phyloP scores from a whole-genome alignment of 148 eudicot species.

The Diospyros lotus region DNA sequence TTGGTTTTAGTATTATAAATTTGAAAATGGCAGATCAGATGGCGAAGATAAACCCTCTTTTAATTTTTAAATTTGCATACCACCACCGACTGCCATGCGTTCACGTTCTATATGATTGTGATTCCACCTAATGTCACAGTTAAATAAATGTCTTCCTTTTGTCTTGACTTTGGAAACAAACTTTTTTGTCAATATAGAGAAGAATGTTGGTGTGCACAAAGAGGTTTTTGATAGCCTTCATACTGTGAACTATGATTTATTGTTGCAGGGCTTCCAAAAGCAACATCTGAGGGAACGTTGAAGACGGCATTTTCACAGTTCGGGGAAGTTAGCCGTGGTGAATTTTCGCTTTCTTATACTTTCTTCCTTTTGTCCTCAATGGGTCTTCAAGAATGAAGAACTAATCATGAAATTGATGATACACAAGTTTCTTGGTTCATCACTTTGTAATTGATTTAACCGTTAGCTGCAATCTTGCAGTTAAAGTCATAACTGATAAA shows the following conservation, averaged over 20 bases:
- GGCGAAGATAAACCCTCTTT: too few species aligned
- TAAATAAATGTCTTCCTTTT: too few species aligned
- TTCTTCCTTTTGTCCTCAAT: neutral
- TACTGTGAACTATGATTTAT: neutral
- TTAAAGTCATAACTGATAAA: slow-evolving; percentile 31
- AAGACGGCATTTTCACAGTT: slow-evolving; percentile 27
- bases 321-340: slow-evolving; percentile 33
- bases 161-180: too few species aligned
- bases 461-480: slow-evolving; percentile 11
- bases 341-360: neutral
- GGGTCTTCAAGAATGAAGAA: neutral
- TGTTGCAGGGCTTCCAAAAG: slow-evolving; percentile 26
- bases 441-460: neutral
- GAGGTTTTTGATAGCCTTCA: neutral
- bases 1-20: too few species aligned
- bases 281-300: slow-evolving; percentile 26
- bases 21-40: too few species aligned
- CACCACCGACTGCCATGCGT: too few species aligned
- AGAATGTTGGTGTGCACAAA: neutral
- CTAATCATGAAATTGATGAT: neutral
- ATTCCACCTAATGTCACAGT: too few species aligned
- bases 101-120: too few species aligned
- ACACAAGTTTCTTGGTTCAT: too few species aligned
- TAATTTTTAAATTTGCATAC: too few species aligned
- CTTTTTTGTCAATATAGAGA: too few species aligned